Base-by-base conservation (phyloP, 805 yeast species). In the Candida manassasensis region DNA sequence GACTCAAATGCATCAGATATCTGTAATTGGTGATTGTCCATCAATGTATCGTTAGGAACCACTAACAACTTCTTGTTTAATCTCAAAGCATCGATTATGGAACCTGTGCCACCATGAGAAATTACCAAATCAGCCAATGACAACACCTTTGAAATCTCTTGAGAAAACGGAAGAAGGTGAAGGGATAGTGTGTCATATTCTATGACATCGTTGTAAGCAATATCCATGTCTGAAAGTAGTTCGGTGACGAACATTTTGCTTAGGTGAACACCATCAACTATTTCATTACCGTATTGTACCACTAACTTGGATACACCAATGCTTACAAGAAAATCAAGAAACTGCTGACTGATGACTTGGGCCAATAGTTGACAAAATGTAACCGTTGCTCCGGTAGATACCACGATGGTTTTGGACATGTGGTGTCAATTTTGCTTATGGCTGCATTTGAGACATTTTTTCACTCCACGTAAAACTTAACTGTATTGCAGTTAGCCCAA, bases 21-120 rank as follows among this genome's bases (percentile, higher is more conserved):
- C 41, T 89, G 90, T 12, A 59, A 43, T 54, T 89, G 96, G 54
- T 89, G 97, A 52, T 88, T 85, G 53, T 85, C 85, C 85, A 86
- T 84, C n/a, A 93, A 69, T 4, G 55, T 46, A 8, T 72, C 70
- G 54, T 90, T 90, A 6, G 79, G 74, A 19, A 87, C 81, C 5
- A 84, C 88, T 1, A 89, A 61, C 37, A 87, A 59, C 16, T 72
- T 75, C 50, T 76, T 80, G 1, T 58, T 36, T 19, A 50, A 50
- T 15, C 93, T 67, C 24, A 87, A 57, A 0, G 84, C 71, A 49
- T 90, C 98, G 18, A 93, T 56, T 6, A 90, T 84, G 0, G 96
- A 85, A 2, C 98, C 98, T 0, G 97, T 86, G 1, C 83, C 83
- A 0, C 95, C 97, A 54, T 93, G 97, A 0, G 96, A 79, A 9